Base-by-base conservation (phyloP, 2,329 filamentous ascomycete genomes). In the Microdochium paspali region DNA sequence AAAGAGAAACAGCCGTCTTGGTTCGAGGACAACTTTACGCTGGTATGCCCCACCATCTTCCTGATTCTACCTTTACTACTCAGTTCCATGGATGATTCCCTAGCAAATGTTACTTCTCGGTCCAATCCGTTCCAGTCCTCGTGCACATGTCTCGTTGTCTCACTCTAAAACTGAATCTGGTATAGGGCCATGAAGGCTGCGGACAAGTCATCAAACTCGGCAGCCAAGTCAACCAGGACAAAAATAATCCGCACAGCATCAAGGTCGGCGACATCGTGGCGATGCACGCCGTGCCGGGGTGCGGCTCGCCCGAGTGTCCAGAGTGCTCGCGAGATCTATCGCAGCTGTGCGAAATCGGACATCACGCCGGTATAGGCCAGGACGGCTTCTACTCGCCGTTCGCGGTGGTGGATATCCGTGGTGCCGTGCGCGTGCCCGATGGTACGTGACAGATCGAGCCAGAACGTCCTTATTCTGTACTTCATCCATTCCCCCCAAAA, bases 381-480 rank as follows among this genome's bases (percentile, higher is more conserved):
- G 64, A 71, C 25, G 69, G 69, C 0, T 68, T 68, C 31, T 69
- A 66, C 42, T 66, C 69, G 1, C 65, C 68, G 1, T 71, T 65
- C 32, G 62, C 66, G 0, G 57, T 56, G 0, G 53, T 65, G 0
- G 57, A 64, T 30, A 35, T 55, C 20, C 51, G 57, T 5, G 56
- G 54, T 3, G 46, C 53, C 6, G 53, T 53, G 10, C 51, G 42
- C 12, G 54, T 59, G 6, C 57, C 57, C 2, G 46, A 57, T 15
- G 56, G 55, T 32, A 50, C 20, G 46, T 44, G 4, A 24, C 12
- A 5, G 15, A n/a, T 10, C 12, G 15, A 15, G 24, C n/a, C 25
- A 31, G 13, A 40, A 26, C 18, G 18, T 45, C 28, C 28, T 18
- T 3, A 20, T n/a, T 6, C 21, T 46, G 24, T 39, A 25, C 4